Evolutionary conservation across 345 rosid species (phyloP).

Genomic region (Pistacia vera): DNA sequence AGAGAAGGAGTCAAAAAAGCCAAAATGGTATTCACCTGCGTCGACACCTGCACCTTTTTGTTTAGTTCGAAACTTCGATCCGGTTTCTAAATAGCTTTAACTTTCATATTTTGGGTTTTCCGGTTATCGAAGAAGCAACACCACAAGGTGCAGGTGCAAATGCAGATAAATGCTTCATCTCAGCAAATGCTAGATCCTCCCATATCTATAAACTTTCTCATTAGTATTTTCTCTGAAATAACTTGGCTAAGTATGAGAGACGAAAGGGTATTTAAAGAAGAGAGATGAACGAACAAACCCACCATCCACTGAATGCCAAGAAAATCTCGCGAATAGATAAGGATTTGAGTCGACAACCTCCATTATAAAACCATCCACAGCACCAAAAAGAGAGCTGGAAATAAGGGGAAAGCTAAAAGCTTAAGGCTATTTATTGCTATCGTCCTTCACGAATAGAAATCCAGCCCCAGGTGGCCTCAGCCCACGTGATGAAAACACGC

Average conservation of each 20-base stretch:
- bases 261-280: not conserved
- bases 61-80: not conserved
- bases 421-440: not conserved
- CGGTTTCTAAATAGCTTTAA: not conserved
- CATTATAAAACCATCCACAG: not conserved
- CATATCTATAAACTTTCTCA: not conserved
- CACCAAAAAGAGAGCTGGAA: not conserved
- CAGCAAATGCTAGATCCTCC: slow-evolving; percentile 11
- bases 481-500: slow-evolving; percentile 35
- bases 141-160: slow-evolving; percentile 68
- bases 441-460: not conserved
- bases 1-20: slow-evolving; percentile 2
- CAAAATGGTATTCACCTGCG: slow-evolving; percentile 61
- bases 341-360: slow-evolving; percentile 26
- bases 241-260: no score
- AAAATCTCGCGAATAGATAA: not conserved
- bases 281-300: no score
- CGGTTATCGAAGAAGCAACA: not conserved
- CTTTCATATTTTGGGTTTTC: not conserved
- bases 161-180: slow-evolving; percentile 60
- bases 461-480: not conserved
- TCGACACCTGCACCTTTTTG: slow-evolving; percentile 48
- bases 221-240: no score
- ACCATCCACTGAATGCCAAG: no score
- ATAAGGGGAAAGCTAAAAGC: not conserved